Evolutionary conservation across 257 asterid genomes (phyloP).

Genomic region (Knoxia roxburghii): DNA sequence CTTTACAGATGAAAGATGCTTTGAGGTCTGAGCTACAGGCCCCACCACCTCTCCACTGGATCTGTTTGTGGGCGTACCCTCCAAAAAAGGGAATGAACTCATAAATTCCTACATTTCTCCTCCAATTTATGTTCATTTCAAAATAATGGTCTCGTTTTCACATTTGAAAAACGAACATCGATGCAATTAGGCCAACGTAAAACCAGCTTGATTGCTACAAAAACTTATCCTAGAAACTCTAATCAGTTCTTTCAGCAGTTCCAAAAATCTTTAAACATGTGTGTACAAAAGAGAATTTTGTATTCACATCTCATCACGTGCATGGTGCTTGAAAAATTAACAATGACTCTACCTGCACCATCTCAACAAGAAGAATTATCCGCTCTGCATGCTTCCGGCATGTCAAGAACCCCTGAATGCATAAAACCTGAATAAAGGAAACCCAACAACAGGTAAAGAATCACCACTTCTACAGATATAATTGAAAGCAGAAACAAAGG

Average conservation of each 20-base stretch:
- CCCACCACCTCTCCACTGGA: no score
- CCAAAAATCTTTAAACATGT: background rate
- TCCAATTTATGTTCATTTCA: background rate
- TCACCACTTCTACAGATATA: background rate
- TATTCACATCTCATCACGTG: background rate
- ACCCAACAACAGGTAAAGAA: background rate
- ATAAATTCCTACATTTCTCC: background rate
- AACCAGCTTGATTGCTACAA: background rate
- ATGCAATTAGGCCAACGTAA: background rate
- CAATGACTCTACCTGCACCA: slow-evolving; percentile 71
- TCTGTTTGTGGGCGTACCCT: no score
- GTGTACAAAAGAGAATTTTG: background rate
- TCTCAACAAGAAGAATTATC: slow-evolving; percentile 93
- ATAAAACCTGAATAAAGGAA: slow-evolving; percentile 41
- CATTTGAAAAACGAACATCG: background rate
- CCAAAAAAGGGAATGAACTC: no score
- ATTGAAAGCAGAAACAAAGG: background rate
- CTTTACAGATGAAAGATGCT: no score
- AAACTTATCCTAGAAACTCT: background rate
- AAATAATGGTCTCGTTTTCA: background rate
- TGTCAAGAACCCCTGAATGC: slow-evolving; percentile 94
- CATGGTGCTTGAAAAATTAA: background rate
- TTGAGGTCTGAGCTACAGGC: no score
- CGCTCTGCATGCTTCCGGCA: slow-evolving; percentile 98
- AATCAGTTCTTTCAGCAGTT: background rate